Evolutionary conservation across 208 protist species (phyloP).

Genomic region (Leishmania turanica): DNA sequence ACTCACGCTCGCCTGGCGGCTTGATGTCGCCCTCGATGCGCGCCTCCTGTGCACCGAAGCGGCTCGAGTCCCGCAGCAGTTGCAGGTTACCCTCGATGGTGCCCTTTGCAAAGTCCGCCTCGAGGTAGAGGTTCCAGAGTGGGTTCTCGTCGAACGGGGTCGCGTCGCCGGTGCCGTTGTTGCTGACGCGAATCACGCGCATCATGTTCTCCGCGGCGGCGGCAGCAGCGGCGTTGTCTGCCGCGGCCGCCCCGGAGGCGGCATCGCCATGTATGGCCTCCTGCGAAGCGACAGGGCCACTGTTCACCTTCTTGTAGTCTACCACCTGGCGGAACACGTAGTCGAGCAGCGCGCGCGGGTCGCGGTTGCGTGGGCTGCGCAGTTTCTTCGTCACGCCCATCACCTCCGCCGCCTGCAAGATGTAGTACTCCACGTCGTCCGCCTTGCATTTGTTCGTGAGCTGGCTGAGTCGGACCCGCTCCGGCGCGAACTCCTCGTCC

Average conservation of each 20-base stretch:
- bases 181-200: constrained; percentile 79
- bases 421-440: constrained; percentile 94
- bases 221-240: constrained; percentile 25
- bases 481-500: constrained; percentile 96
- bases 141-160: constrained; percentile 89
- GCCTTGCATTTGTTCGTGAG: constrained; percentile 96
- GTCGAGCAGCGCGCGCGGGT: constrained; percentile 91
- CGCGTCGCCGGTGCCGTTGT: constrained; percentile 47
- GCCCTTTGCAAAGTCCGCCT: constrained; percentile 71
- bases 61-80: constrained; percentile 57
- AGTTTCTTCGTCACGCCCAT: constrained; percentile 94
- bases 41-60: constrained; percentile 75
- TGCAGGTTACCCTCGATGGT: constrained; percentile 75
- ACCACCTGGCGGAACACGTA: constrained; percentile 94
- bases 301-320: constrained; percentile 91
- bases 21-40: constrained; percentile 84
- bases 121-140: constrained; percentile 69
- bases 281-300: constrained; percentile 15
- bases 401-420: constrained; percentile 93
- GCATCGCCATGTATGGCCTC: constrained; percentile 5
- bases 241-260: not conserved
- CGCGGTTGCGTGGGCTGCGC: constrained; percentile 85
- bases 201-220: constrained; percentile 73
- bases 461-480: constrained; percentile 93
- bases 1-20: constrained; percentile 75